Evolutionary conservation across 306 rosid genomes (phyloP), one percentile per base, ranked within the genome.

Genomic region (Fragaria iinumae): DNA sequence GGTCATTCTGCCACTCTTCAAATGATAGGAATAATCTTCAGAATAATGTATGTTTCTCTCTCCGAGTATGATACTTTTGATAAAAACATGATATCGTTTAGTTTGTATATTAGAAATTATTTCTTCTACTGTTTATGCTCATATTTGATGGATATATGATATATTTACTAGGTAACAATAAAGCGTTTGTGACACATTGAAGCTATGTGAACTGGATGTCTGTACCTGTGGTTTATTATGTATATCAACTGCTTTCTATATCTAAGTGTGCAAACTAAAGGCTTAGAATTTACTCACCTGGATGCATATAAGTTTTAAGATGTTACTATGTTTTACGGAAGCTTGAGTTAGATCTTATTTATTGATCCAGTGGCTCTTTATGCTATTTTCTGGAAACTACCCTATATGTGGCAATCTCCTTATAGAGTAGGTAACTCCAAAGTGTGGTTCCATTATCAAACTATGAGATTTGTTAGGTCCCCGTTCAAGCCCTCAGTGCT

Each of bases 1-100:
- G 86, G 76, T 76, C 98, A 47, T 86, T 84, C 69, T 75, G 87
- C 72, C 80, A 83, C 80, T 81, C 91, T 88, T 80, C 88, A 68
- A 84, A 76, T 83, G 90, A 80, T 71, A 76, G 87, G 53, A 79
- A 71, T 70, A 52, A 72, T 82, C 79, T 84, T 66, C 90, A 70
- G 81, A 84, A 81, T 59, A 82, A 86, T 75, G 92, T 88, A 84
- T n/a, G 85, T 82, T 69, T 44, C 83, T 50, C 34, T 67, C 47
- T 43, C 27, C n/a, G 56, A 50, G 32, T 34, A 67, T 57, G 12
- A 23, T 59, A 70, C 43, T 76, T 16, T 25, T 7, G 29, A 68
- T 32, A 38, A 45, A 13, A n/a, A 70, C 66, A 73, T 57, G 18
- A 45, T 32, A 44, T 49, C n/a, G 39, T 67, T 44, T 44, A 29